Evolutionary conservation across 371 early-diverging fungal species (phyloP), one percentile per base, ranked within the genome.

Genomic region (Zychaea mexicana): DNA sequence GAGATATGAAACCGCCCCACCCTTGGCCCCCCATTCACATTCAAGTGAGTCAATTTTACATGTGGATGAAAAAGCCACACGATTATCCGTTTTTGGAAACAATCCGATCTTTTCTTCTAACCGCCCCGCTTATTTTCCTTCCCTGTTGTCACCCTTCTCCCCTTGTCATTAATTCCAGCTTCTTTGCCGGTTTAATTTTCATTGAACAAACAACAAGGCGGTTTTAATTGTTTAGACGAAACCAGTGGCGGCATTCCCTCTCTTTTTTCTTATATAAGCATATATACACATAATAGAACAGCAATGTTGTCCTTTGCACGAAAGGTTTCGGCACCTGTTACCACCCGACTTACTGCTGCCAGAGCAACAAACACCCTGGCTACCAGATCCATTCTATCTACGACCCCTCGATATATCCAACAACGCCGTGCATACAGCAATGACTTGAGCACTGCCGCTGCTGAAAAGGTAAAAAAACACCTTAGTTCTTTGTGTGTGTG

Each of bases 391-490:
- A 27, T 56, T 22, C 61, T 61, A 38, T 46, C 47, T 56, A 54
- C 61, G 42, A 64, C 62, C 28, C 57, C 30, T 64, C 52, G 42
- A 17, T n/a, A 15, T 39, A 17, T 52, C 12, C 52, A 57, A 53
- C 57, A 57, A n/a, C n/a, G n/a, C 52, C 67, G 72, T 42, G 47
- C 60, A 21, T 72, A 74, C 13, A 62, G 65, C 33, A 65, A 58
- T 60, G 70, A 65, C 19, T 46, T 60, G 26, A 65, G 61, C 47
- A 69, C 57, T 59, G 69, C 69, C 8, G 70, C 69, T 57, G 72
- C 79, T 39, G 79, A 79, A 66, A 79, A 79, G 76, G 79, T 79
- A 68, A 46, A 13, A 33, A 12, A 33, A 33, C 33, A 33, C 12
- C 12, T 33, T 33, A 33, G 12, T 33, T 5, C 33, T 8, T 5